A percentile compares a stretch with the other conserved stretches of the same genome.
Conservation (phyloP, 345 rosid species). For the Odontarrhena argentea region DNA sequence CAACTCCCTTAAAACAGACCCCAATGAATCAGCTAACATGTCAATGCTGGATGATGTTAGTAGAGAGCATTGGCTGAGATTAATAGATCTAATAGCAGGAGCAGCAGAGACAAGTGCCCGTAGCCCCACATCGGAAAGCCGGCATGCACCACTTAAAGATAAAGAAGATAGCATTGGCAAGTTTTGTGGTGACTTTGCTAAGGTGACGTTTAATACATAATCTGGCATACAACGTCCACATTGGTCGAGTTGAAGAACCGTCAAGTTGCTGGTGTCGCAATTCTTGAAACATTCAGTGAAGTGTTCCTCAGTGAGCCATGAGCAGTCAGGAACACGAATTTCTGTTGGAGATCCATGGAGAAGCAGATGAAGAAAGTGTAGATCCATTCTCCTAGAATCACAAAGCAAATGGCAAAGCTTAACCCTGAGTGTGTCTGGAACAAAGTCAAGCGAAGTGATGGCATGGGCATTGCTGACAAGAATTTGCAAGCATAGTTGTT, state of each 20-base stretch:
- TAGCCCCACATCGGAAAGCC: slow-evolving; percentile 79
- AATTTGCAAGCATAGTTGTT: slow-evolving; percentile 54
- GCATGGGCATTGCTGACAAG: slow-evolving; percentile 81
- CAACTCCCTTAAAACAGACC: slow-evolving; percentile 67
- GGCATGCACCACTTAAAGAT: slow-evolving; percentile 78
- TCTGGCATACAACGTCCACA: slow-evolving; percentile 90
- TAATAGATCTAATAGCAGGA: slow-evolving; percentile 62
- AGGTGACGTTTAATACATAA: slow-evolving; percentile 50
- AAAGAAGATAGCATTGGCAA: slow-evolving; percentile 61
- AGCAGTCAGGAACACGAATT: slow-evolving; percentile 70
- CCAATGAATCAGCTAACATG: slow-evolving; percentile 58
- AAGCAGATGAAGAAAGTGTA: slow-evolving; percentile 59
- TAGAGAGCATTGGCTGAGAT: slow-evolving; percentile 86
- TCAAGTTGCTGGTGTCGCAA: slow-evolving; percentile 68
- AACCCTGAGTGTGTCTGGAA: slow-evolving; percentile 74
- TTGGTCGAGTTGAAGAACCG: slow-evolving; percentile 80
- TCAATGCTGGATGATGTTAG: slow-evolving; percentile 61
- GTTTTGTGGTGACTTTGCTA: slow-evolving; percentile 57
- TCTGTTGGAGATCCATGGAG: slow-evolving; percentile 68
- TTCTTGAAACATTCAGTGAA: slow-evolving; percentile 53
- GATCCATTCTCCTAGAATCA: slow-evolving; percentile 65
- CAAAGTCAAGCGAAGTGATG: slow-evolving; percentile 69
- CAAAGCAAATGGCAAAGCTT: slow-evolving; percentile 68
- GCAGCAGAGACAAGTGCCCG: slow-evolving; percentile 59
- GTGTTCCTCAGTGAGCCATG: slow-evolving; percentile 85